These are phyloP conservation scores for Triticum turgidum DNA, from an alignment of 176 grass and related monocot genomes.

Conservation along the genomic window DNA sequence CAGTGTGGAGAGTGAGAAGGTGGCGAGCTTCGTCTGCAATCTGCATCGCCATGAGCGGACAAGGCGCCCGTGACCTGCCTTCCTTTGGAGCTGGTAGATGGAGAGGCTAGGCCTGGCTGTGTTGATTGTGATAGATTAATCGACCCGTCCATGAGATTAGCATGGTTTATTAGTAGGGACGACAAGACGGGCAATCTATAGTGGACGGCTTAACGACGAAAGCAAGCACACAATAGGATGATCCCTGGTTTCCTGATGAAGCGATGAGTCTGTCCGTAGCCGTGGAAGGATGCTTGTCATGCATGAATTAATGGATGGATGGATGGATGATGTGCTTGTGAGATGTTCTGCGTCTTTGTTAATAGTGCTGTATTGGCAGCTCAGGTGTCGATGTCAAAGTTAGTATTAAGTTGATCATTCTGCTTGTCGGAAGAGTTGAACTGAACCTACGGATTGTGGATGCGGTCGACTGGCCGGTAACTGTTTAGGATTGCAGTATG, in stretches of 20 bases:
- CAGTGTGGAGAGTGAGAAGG: not conserved
- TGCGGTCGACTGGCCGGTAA: too few relatives aligned
- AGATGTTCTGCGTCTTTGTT: not conserved
- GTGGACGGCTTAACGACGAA: not conserved
- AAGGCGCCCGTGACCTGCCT: conserved; percentile 40
- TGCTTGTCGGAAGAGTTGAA: not conserved
- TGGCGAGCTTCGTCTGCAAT: conserved; percentile 13
- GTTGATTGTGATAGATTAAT: not conserved
- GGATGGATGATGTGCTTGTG: not conserved
- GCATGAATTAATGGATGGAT: not conserved
- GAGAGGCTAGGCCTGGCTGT: not conserved
- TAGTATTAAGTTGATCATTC: not conserved
- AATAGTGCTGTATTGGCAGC: not conserved
- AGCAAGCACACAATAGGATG: not conserved
- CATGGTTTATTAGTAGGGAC: not conserved
- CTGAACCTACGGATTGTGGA: too few relatives aligned
- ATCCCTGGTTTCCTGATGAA: not conserved
- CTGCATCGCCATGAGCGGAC: conserved; percentile 11
- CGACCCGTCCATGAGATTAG: not conserved
- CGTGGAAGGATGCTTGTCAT: not conserved
- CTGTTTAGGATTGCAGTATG: too few relatives aligned
- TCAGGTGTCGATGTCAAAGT: not conserved
- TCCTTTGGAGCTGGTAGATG: conserved; percentile 1
- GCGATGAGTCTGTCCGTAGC: not conserved
- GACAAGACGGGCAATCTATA: not conserved